Percentiles rank a stretch among this genome's conserved stretches.
These are phyloP conservation scores for Tetraselmis striata DNA, from an alignment of 139 green algal genomes.

Conservation along the genomic window DNA sequence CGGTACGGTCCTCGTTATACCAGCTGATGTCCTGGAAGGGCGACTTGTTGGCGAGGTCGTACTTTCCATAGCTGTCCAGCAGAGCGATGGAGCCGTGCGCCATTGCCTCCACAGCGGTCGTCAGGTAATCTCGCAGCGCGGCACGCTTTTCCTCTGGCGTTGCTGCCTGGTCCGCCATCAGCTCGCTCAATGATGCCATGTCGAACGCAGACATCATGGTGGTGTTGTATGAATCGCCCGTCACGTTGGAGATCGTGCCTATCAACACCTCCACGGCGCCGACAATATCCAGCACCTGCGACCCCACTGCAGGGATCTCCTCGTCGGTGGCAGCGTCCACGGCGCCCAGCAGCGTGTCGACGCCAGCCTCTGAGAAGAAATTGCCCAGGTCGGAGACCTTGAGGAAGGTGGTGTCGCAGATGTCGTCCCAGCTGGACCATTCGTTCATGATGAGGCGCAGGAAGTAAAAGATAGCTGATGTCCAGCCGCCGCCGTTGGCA, in stretches of 20 bases:
- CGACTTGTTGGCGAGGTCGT: neutral
- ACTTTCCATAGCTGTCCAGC: neutral
- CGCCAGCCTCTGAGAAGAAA: neutral
- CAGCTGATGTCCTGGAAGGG: neutral
- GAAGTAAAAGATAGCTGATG: neutral
- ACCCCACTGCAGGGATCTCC: neutral
- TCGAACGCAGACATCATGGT: neutral
- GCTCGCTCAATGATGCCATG: neutral
- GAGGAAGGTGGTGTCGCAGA: neutral
- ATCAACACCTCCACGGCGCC: neutral
- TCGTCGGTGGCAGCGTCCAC: neutral
- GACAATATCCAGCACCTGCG: neutral
- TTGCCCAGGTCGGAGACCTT: neutral
- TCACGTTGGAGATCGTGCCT: neutral
- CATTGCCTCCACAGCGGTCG: neutral
- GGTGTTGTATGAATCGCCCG: neutral
- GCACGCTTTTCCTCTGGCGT: neutral
- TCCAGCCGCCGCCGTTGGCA: neutral
- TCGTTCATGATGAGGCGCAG: neutral
- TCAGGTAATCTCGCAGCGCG: neutral
- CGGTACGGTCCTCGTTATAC: neutral
- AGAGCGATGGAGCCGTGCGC: neutral
- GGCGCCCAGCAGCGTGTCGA: neutral
- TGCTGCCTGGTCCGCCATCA: neutral
- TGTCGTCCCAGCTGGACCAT: neutral